Percentiles rank a stretch among this genome's conserved stretches.
Evolutionary conservation across 306 rosid genomes (phyloP).

Genomic region (Ceratonia siliqua): DNA sequence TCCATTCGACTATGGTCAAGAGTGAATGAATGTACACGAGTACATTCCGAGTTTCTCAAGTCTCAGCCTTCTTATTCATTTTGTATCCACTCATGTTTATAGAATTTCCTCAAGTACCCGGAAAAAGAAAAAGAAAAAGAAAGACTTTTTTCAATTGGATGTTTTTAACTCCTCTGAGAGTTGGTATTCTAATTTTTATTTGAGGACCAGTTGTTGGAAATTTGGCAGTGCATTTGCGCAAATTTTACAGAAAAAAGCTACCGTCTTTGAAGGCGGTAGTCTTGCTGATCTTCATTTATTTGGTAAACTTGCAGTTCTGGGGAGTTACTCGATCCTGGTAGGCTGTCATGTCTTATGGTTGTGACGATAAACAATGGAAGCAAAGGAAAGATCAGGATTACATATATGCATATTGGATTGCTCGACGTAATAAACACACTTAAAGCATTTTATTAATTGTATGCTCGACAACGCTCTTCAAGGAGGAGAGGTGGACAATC

Average conservation of each 20-base stretch:
- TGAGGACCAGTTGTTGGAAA: neutral
- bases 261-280: too few relatives aligned
- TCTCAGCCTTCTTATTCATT: neutral
- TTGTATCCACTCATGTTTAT: neutral
- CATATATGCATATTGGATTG: neutral
- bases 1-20: slow-evolving; percentile 36
- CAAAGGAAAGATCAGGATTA: neutral
- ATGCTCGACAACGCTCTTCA: too few relatives aligned
- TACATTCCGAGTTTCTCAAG: neutral
- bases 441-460: too few relatives aligned
- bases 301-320: neutral
- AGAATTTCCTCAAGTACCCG: neutral
- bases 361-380: neutral
- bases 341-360: neutral
- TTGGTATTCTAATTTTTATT: neutral
- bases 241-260: too few relatives aligned
- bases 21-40: neutral
- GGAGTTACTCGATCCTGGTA: neutral
- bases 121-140: neutral
- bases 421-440: neutral
- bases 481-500: too few relatives aligned
- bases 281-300: neutral
- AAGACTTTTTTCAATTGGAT: too few relatives aligned
- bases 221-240: neutral
- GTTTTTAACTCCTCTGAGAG: neutral